Conservation (phyloP, 2,329 filamentous ascomycete species). For the Alternaria triticina region DNA sequence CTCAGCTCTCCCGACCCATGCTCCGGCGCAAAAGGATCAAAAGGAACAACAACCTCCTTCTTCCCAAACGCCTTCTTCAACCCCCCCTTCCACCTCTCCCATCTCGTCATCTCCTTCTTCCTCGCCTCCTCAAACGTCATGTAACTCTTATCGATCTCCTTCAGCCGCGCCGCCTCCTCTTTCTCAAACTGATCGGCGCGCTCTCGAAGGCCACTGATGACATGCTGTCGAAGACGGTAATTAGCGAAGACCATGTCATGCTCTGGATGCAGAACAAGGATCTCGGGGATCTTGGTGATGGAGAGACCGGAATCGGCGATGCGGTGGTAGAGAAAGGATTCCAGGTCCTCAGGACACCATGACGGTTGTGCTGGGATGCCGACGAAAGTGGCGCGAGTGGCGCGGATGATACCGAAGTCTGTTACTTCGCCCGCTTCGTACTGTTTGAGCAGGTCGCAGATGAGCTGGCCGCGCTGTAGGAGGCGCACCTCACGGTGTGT, state of each 20-base stretch:
- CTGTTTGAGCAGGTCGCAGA: slow-evolving; percentile 4
- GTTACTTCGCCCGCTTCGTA: slow-evolving; percentile 7
- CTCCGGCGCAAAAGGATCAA: slow-evolving; percentile 12
- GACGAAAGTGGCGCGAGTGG: slow-evolving; percentile 16
- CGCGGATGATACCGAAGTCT: slow-evolving; percentile 20
- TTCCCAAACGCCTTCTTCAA: slow-evolving; percentile 7
- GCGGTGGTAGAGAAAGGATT: slow-evolving; percentile 16
- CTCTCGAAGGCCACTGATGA: not conserved
- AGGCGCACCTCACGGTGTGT: slow-evolving; percentile 14
- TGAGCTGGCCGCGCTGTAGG: slow-evolving; percentile 12
- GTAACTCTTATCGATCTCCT: not conserved
- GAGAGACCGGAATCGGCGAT: slow-evolving; percentile 7
- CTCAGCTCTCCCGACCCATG: not conserved
- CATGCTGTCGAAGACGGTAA: not conserved
- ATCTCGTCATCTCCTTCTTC: slow-evolving; percentile 7
- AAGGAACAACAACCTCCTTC: slow-evolving; percentile 4
- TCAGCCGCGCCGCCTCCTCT: slow-evolving; percentile 12
- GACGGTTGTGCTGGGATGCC: slow-evolving; percentile 5
- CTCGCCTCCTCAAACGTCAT: not conserved
- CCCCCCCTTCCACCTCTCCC: slow-evolving; percentile 2
- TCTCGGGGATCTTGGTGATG: slow-evolving; percentile 5
- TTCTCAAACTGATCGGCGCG: slow-evolving; percentile 7
- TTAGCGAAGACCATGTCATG: slow-evolving; percentile 5
- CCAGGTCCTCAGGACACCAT: slow-evolving; percentile 6
- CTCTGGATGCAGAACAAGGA: slow-evolving; percentile 19